Evolutionary conservation across 306 rosid species (phyloP).

Genomic region (Elaeagnus macrophylla): DNA sequence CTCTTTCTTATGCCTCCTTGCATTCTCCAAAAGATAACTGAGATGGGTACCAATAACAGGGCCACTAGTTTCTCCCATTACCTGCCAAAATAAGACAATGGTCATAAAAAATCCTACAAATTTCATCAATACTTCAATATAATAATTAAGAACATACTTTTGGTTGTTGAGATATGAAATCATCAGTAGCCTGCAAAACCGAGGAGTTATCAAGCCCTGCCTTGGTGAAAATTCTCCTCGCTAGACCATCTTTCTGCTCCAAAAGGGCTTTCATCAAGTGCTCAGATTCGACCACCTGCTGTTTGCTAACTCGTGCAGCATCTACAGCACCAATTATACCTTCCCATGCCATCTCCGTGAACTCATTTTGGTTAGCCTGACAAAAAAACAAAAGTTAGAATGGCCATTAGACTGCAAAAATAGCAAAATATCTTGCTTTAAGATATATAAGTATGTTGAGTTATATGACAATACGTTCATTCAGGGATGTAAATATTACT

Average conservation of each 20-base stretch:
- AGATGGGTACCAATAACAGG: constrained; percentile 61
- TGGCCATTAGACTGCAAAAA: neutral
- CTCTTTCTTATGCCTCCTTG: constrained; percentile 57
- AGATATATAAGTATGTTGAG: neutral
- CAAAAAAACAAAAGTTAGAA: neutral
- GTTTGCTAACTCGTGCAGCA: constrained; percentile 67
- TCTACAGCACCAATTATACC: constrained; percentile 73
- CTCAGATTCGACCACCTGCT: constrained; percentile 88
- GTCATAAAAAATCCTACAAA: constrained; percentile 1
- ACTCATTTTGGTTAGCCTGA: constrained; percentile 62
- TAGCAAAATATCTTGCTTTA: neutral
- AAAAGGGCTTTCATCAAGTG: constrained; percentile 91
- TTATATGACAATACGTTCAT: no score
- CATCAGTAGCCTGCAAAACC: constrained; percentile 80
- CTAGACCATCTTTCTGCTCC: constrained; percentile 94
- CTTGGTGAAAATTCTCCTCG: constrained; percentile 80
- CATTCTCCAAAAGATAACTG: constrained; percentile 45
- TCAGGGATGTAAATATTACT: no score
- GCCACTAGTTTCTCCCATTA: constrained; percentile 72
- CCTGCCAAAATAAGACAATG: constrained; percentile 32
- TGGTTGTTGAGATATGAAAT: constrained; percentile 74
- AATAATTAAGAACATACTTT: constrained; percentile 38
- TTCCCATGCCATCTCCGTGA: constrained; percentile 98
- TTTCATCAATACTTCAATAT: neutral
- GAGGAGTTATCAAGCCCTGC: constrained; percentile 83